Evolutionary conservation across 1,139 yeast genomes (phyloP), one percentile per base, ranked within the genome.

Genomic region (Pichia sp.): DNA sequence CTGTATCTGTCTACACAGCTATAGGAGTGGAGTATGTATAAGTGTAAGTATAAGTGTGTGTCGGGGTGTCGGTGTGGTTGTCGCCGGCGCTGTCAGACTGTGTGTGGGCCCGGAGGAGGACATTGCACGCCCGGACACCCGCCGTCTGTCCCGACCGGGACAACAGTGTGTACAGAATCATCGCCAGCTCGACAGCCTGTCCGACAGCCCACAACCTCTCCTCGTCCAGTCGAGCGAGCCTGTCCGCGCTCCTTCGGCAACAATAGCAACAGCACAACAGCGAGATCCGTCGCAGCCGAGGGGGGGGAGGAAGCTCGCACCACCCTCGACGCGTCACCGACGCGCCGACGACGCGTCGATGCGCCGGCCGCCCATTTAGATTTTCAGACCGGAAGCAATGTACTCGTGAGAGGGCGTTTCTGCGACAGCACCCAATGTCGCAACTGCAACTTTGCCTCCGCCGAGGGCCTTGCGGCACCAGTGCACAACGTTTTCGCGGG

Each of bases 401-500:
- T 48, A 38, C 31, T 48, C 49, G 20, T 30, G 75, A 6, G 33
- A 43, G 8, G 51, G 51, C 3, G 44, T 14, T 17, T 83, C 76
- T 60, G 76, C 76, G 49, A 87, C 84, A 62, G 90, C 85, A 46
- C 99, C 99, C 48, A 92, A 75, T 6, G 96, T 97, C 27, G 96
- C 95, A 58, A 93, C 74, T 30, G 97, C 95, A 51, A 93, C 77
- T 36, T 95, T 96, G 67, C 83, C 87, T 64, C 82, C 82, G 68
- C 83, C 81, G 57, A 93, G 73, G 68, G 90, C 81, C 71, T 86
- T 85, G 66, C 87, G 87, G 48, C 97, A 96, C 96, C 98, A 95
- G 61, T 80, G 77, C 46, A 87, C 80, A 49, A 93, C 89, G 68
- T 91, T 98, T 49, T 83, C 79, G 65, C 81, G 86, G 8, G 91